Evolutionary conservation across 148 eudicot species (phyloP), one percentile per base, ranked within the genome.

Genomic region (Diospyros kaki): DNA sequence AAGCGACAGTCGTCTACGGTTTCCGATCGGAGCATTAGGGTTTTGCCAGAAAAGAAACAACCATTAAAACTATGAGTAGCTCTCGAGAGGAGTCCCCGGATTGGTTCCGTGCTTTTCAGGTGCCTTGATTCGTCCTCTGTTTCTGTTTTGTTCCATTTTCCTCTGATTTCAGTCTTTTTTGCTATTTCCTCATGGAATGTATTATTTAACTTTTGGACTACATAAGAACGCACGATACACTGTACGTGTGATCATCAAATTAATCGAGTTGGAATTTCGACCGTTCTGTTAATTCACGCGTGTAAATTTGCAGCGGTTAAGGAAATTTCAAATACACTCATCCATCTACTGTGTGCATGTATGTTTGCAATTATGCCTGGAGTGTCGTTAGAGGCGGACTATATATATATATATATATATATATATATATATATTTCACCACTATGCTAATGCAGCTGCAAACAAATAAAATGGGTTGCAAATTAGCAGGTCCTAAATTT

Each of bases 61-160:
- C 28, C 28, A 81, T 28, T 28, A 28, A 28, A 28, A 28, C 28
- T 28, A 28, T 81, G 84, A 79, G 83, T 62, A 51, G 78, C 50
- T 75, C 86, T 12, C 83, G 90, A 55, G 91, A 88, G 70, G 82
- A 83, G 54, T 90, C 94, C 54, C 94, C 94, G 3, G 94, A 90
- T 75, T 90, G 94, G 94, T 64, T 90, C 80, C 91, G 90, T 64
- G 18, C 83, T 76, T 90, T 88, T 76, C 83, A 88, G 94, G 94
- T 88, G 67, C 8, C 4, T 61, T 45, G 10, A 6, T 6, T n/a
- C 43, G 15, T 13, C 11, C 9, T 11, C 9, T 28, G 50, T 52
- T 40, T 15, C 43, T 64, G 42, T 17, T 55, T n/a, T 41, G 5
- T 13, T 55, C 39, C 50, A 7, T 5, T 70, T 70, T 55, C 13